Conservation (phyloP, 352 stramenopile genomes). For the Phytophthora pisi region DNA sequence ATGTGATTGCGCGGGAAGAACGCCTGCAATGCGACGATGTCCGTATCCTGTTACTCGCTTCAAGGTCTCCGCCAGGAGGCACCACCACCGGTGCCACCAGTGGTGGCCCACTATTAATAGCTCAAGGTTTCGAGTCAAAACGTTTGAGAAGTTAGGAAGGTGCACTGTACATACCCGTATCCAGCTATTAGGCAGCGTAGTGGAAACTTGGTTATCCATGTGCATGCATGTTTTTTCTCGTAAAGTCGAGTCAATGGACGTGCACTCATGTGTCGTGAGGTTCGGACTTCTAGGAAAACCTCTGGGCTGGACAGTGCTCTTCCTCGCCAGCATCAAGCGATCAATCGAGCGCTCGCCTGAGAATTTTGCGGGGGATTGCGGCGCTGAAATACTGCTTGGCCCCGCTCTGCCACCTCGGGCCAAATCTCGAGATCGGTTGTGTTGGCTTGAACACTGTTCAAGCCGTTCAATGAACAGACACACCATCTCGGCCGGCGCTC, state of each 20-base stretch:
- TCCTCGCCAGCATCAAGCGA: constrained; percentile 7
- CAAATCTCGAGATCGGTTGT: constrained; percentile 21
- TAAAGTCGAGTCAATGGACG: too few relatives aligned
- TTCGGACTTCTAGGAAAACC: constrained; percentile 21
- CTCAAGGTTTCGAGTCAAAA: not conserved
- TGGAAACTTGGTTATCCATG: too few relatives aligned
- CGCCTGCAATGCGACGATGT: constrained; percentile 9
- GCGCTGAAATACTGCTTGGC: constrained; percentile 3
- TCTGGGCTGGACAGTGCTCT: constrained; percentile 27
- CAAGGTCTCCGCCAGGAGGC: not conserved
- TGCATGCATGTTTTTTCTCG: too few relatives aligned
- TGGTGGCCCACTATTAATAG: too few relatives aligned
- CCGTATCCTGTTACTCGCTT: constrained; percentile 6
- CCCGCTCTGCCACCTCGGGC: constrained; percentile 13
- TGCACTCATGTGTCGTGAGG: not conserved
- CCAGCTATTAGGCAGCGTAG: too few relatives aligned
- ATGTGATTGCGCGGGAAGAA: not conserved
- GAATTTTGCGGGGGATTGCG: constrained; percentile 5
- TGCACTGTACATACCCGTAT: too few relatives aligned
- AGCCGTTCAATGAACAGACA: too few relatives aligned
- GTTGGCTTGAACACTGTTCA: constrained; percentile 20
- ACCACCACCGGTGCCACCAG: too few relatives aligned
- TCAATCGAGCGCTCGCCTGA: not conserved
- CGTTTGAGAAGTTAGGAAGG: too few relatives aligned
- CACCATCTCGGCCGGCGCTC: constrained; percentile 26